Evolutionary conservation across 1,284 basidiomycete genomes (phyloP), one percentile per base, ranked within the genome.

Genomic region (Apiotrichum mycotoxinovorans): DNA sequence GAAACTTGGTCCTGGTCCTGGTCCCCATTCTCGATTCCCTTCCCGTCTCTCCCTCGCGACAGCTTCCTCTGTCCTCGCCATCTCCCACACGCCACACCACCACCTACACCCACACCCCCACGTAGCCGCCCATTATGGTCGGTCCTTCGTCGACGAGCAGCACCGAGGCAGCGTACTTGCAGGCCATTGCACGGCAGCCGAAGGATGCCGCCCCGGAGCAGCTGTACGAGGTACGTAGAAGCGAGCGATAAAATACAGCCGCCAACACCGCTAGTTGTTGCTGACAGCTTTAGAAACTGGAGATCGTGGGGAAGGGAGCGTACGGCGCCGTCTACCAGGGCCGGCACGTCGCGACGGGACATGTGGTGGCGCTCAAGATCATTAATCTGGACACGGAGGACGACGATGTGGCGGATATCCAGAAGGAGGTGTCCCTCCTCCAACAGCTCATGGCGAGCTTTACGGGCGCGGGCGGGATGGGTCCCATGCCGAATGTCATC

Each of bases 381-480:
- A 97, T 98, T 80, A 92, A 98, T 74, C 86, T 98, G 62, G 96
- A 98, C 78, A 96, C 90, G 18, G 86, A 90, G 52, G 93, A 94
- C 73, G 94, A 97, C 76, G 96, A 99, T 75, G 93, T 98, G 25
- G 88, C 82, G 46, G 95, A 96, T 76, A 98, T 98, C 56, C 95
- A 98, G 77, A 87, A 89, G 62, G 96, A 98, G 78, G 92, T 98
- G 22, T 87, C 91, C 9, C 85, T 98, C 47, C 82, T 98, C 33
- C 88, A 89, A 51, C 91, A 95, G 71, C 83, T 98, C 41, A 78
- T 76, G 76, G 56, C 64, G 20, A 68, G 71, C 82, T 90, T 41
- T 67, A 71, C 56, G 40, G 61, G 61, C 1, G 46, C 54, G 14
- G 59, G 56, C 0, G 59, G 62, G 7, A 38, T 51, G 15, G 60